Evolutionary conservation across 768 basidiomycete genomes (phyloP).

Genomic region (Agaricus subrufescens): DNA sequence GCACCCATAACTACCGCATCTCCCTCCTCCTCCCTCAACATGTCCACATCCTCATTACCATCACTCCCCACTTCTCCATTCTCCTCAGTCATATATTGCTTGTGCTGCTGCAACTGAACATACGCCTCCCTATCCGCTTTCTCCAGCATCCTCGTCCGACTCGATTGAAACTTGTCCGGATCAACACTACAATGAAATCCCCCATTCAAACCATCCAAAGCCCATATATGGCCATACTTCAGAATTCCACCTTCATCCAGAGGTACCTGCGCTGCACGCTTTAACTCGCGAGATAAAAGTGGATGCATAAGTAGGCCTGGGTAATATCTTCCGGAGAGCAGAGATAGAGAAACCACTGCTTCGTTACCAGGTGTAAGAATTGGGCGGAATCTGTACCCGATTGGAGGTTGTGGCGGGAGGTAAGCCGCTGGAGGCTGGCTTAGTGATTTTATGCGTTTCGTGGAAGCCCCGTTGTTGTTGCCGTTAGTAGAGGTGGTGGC

Average conservation of each 20-base stretch:
- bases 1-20: background rate
- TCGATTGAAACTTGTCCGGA: slow-evolving; percentile 51
- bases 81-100: slow-evolving; percentile 24
- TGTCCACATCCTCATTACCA: slow-evolving; percentile 16
- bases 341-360: slow-evolving; percentile 59
- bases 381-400: slow-evolving; percentile 64
- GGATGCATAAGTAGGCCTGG: slow-evolving; percentile 67
- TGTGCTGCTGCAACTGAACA: slow-evolving; percentile 34
- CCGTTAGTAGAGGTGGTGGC: background rate
- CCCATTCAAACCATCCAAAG: slow-evolving; percentile 65
- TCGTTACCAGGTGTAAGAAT: slow-evolving; percentile 61
- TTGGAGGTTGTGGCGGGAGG: slow-evolving; percentile 58
- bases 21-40: slow-evolving; percentile 16
- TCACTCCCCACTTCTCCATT: slow-evolving; percentile 13
- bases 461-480: too few species aligned
- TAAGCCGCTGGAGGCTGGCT: slow-evolving; percentile 15
- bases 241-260: slow-evolving; percentile 31
- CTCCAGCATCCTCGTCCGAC: slow-evolving; percentile 51
- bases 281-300: slow-evolving; percentile 38
- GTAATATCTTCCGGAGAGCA: slow-evolving; percentile 81
- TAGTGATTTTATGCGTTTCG: background rate
- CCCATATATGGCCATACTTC: slow-evolving; percentile 53
- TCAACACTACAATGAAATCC: slow-evolving; percentile 70
- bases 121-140: slow-evolving; percentile 54
- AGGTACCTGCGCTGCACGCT: slow-evolving; percentile 30